These are phyloP conservation scores for Metschnikowia borealis DNA, from an alignment of 805 yeast genomes.

Conservation along the genomic window DNA sequence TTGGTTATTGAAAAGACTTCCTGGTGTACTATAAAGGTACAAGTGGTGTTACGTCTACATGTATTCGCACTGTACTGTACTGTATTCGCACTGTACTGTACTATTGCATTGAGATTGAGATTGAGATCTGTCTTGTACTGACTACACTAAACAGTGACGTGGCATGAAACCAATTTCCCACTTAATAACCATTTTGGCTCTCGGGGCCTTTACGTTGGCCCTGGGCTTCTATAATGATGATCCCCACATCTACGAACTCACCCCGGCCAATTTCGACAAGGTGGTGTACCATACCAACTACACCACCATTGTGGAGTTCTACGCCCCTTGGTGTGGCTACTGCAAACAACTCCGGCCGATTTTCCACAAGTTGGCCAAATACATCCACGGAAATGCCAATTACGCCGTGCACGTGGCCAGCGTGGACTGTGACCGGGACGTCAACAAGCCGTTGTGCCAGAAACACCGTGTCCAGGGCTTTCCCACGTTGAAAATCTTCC, in stretches of 20 bases:
- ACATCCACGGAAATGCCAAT: slow-evolving; percentile 45
- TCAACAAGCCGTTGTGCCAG: slow-evolving; percentile 67
- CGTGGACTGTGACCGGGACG: slow-evolving; percentile 75
- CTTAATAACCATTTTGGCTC: neutral
- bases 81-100: no score
- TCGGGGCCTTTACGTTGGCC: slow-evolving; percentile 7
- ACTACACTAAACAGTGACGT: no score
- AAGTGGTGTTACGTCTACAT: no score
- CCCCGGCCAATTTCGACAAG: slow-evolving; percentile 55
- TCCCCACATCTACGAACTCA: slow-evolving; percentile 51
- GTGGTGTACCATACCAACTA: slow-evolving; percentile 68
- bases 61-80: no score
- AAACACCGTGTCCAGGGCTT: slow-evolving; percentile 65
- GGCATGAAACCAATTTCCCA: no score
- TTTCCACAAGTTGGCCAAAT: slow-evolving; percentile 59
- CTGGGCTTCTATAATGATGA: slow-evolving; percentile 36
- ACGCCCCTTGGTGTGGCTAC: slow-evolving; percentile 98
- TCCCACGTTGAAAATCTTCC: slow-evolving; percentile 78
- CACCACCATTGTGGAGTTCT: slow-evolving; percentile 80
- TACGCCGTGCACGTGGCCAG: slow-evolving; percentile 66
- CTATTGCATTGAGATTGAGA: no score
- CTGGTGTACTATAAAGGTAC: no score
- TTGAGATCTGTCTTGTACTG: no score
- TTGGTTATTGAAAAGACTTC: no score
- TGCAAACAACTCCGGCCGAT: slow-evolving; percentile 70